Percentiles rank a stretch among this genome's conserved stretches.
phyloP scores from a whole-genome alignment of 352 stramenopile genomes.

The Labyrinthula sp. region DNA sequence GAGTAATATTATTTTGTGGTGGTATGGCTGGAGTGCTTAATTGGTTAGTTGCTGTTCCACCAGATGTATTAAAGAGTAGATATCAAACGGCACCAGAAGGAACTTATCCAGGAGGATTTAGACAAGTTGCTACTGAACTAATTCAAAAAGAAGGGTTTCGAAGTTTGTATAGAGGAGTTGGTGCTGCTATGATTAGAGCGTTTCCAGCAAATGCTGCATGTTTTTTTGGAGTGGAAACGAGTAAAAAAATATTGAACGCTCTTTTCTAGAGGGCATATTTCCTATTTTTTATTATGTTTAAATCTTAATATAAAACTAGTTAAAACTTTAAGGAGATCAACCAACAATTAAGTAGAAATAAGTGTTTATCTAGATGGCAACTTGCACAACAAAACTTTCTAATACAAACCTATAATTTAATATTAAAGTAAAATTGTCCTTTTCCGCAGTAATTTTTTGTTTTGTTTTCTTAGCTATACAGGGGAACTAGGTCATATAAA shows the following conservation, averaged over 20 bases:
- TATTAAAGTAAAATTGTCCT: too few species aligned
- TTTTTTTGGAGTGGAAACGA: slow-evolving; percentile 58
- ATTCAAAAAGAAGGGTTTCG: slow-evolving; percentile 73
- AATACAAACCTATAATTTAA: too few species aligned
- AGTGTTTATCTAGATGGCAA: too few species aligned
- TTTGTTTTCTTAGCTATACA: too few species aligned
- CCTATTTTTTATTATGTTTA: too few species aligned
- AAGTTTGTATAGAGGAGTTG: slow-evolving; percentile 74
- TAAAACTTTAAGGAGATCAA: too few species aligned
- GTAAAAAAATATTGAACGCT: slow-evolving; percentile 24
- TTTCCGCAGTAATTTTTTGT: too few species aligned
- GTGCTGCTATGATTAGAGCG: slow-evolving; percentile 70
- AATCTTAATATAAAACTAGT: too few species aligned
- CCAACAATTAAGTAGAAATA: too few species aligned
- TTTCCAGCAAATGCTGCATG: slow-evolving; percentile 80
- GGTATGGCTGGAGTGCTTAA: slow-evolving; percentile 72
- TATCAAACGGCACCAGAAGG: slow-evolving; percentile 82
- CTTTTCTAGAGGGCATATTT: too few species aligned
- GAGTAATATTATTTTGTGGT: slow-evolving; percentile 66
- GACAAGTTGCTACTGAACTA: slow-evolving; percentile 60
- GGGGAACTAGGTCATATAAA: too few species aligned
- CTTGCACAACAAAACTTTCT: too few species aligned
- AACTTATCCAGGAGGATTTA: slow-evolving; percentile 59
- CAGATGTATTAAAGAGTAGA: slow-evolving; percentile 84
- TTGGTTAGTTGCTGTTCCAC: slow-evolving; percentile 76